Conservation (phyloP, 148 eudicot genomes). For the Vaccinium vitisidaea region DNA sequence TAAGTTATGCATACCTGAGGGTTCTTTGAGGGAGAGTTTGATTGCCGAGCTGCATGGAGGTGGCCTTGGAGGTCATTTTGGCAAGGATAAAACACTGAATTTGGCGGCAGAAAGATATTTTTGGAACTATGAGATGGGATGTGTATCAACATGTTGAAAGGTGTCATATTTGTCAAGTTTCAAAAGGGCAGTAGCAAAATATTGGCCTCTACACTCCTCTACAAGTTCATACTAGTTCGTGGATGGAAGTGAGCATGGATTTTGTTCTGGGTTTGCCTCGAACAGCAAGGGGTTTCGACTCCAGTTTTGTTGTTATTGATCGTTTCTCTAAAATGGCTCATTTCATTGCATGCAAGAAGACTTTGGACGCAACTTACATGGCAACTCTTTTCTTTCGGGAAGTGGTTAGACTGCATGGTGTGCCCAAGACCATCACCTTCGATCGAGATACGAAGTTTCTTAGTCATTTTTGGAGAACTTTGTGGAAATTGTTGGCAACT, state of each 20-base stretch:
- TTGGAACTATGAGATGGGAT: neutral
- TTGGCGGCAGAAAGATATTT: neutral
- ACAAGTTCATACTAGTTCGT: neutral
- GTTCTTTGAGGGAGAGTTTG: neutral
- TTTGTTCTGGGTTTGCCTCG: neutral
- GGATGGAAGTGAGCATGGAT: neutral
- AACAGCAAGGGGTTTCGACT: neutral
- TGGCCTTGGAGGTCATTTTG: slow-evolving; percentile 1
- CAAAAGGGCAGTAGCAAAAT: neutral
- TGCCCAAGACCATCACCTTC: neutral
- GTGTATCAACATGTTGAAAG: neutral
- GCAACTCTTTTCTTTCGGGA: neutral
- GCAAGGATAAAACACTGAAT: neutral
- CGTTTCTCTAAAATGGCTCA: neutral
- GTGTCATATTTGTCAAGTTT: neutral
- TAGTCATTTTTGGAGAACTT: neutral
- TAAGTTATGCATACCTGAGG: neutral
- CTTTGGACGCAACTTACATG: neutral
- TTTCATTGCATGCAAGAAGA: neutral
- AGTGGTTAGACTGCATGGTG: neutral
- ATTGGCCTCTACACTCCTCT: neutral
- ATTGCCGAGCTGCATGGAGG: neutral
- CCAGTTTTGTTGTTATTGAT: neutral
- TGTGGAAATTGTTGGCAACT: neutral
- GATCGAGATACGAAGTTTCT: neutral